Percentiles rank a stretch among this genome's conserved stretches.
These are phyloP conservation scores for Aspergillus persii DNA, from an alignment of 2,329 filamentous ascomycete species.

Conservation along the genomic window DNA sequence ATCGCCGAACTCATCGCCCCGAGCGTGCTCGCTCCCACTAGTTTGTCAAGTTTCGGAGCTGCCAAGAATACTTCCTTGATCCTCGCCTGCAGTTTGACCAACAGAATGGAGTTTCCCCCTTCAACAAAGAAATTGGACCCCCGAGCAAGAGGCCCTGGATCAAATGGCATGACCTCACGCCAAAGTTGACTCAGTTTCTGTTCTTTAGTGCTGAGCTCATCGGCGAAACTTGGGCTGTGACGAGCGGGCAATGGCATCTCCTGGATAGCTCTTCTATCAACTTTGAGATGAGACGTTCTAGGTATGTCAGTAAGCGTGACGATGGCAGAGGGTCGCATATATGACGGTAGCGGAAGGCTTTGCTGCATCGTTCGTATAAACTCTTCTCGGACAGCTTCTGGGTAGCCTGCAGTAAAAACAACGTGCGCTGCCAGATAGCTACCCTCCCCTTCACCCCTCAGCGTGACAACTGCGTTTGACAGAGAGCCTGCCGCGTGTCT, in stretches of 20 bases:
- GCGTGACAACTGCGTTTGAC: too few relatives aligned
- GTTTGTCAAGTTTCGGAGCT: conserved; percentile 30
- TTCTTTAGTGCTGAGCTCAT: background rate
- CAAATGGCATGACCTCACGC: background rate
- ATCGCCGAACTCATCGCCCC: too few relatives aligned
- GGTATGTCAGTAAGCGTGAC: conserved; percentile 29
- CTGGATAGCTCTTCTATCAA: conserved; percentile 19
- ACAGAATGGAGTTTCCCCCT: conserved; percentile 30
- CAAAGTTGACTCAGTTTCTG: background rate
- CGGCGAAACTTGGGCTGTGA: background rate
- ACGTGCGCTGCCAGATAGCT: too few relatives aligned
- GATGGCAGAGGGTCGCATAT: conserved; percentile 36
- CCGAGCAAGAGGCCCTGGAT: background rate
- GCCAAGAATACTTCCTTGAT: conserved; percentile 22
- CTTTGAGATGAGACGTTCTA: conserved; percentile 28
- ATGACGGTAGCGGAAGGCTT: conserved; percentile 34
- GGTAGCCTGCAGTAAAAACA: too few relatives aligned
- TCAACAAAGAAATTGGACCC: conserved; percentile 22
- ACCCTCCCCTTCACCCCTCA: too few relatives aligned
- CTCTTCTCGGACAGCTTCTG: too few relatives aligned
- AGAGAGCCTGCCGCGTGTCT: too few relatives aligned
- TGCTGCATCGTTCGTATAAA: too few relatives aligned
- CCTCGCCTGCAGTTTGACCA: conserved; percentile 32
- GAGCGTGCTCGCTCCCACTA: conserved; percentile 42
- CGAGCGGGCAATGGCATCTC: background rate